These are phyloP conservation scores for Corymbia maculata DNA, from an alignment of 345 rosid genomes.

Conservation along the genomic window DNA sequence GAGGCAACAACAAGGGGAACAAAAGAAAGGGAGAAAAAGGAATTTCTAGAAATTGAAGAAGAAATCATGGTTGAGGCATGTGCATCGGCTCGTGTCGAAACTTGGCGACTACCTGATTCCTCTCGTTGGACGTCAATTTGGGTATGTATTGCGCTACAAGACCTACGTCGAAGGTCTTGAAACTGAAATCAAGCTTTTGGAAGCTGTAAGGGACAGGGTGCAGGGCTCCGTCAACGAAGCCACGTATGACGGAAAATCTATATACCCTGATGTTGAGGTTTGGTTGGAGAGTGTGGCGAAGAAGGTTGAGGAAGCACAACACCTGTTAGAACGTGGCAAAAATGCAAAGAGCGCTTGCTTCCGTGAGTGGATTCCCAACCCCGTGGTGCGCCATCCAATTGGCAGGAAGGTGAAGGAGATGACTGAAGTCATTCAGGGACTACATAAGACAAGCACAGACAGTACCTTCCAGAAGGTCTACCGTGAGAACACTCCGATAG, in stretches of 20 bases:
- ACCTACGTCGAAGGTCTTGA: fast-evolving
- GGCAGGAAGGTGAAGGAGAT: neutral
- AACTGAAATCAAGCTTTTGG: fast-evolving
- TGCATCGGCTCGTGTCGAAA: neutral
- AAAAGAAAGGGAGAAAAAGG: fast-evolving
- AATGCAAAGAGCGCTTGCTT: neutral
- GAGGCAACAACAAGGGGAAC: neutral
- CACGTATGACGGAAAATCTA: fast-evolving
- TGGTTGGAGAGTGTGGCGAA: neutral
- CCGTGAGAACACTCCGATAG: neutral
- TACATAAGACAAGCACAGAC: fast-evolving
- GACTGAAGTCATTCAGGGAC: fast-evolving
- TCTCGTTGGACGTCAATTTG: neutral
- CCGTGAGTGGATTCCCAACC: neutral
- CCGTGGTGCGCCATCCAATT: neutral
- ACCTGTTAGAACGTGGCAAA: fast-evolving
- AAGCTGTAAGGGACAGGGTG: fast-evolving
- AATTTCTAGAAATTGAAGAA: neutral
- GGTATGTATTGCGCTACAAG: neutral
- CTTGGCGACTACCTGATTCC: fast-evolving
- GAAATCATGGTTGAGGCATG: neutral
- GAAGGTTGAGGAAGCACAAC: fast-evolving
- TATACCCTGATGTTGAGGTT: fast-evolving
- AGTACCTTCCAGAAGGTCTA: fast-evolving
- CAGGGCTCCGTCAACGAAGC: neutral